Evolutionary conservation across 2,329 filamentous ascomycete species (phyloP), one percentile per base, ranked within the genome.

Genomic region (Boeremia lycopersici): DNA sequence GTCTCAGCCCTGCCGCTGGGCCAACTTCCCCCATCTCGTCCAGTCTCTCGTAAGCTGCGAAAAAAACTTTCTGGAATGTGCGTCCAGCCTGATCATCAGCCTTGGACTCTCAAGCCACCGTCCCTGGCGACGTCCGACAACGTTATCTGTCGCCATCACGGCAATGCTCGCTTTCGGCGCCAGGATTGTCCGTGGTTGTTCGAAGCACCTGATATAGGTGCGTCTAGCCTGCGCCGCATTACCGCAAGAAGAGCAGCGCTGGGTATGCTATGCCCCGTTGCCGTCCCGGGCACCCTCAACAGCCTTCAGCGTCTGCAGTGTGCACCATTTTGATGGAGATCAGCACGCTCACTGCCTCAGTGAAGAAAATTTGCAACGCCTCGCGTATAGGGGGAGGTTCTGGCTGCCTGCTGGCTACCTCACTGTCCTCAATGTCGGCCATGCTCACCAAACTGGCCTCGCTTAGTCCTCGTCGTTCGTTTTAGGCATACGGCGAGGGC

Each of bases 1-100:
- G 58, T 65, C 57, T 69, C 63, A 67, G 66, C 48, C 70, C 66
- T 72, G 71, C 66, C 67, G 59, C 59, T 59, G 58, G 46, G 47
- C 59, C 53, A 59, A 26, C 41, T 42, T 44, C 36, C 52, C 52
- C 42, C 59, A 41, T 57, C 48, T 56, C 49, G 55, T 17, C 11
- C 41, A 17, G 34, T 48, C 63, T 64, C 57, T 55, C 59, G 60
- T 68, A 63, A 66, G 60, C 63, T 54, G 48, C 50, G 49, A 42
- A 44, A 43, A 39, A 41, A 38, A 58, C 56, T 44, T 56, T 42
- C 50, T 53, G 56, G 61, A 61, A 55, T 59, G 60, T 57, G 50
- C 57, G 51, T 46, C 41, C 30, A 40, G 33, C 44, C 30, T 17
- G 29, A 48, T 40, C 57, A 59, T 40, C 57, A 61, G 52, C 59